A percentile compares a stretch with the other conserved stretches of the same genome.
Conservation (phyloP, 225 moss, liverwort and hornwort genomes). For the Pseudoscleropodium purum region DNA sequence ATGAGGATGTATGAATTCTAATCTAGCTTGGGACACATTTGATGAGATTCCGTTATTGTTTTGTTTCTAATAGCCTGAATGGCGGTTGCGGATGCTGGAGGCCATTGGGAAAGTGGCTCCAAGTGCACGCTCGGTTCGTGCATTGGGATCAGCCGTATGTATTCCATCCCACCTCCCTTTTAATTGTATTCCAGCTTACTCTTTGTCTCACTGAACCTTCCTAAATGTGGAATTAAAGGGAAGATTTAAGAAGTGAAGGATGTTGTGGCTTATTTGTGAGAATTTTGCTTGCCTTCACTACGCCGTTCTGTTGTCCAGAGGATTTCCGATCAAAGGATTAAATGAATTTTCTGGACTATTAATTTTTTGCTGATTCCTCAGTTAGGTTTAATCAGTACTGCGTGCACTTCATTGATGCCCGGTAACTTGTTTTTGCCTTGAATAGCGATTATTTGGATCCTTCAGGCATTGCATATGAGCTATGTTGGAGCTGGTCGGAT, state of each 20-base stretch:
- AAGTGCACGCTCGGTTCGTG: background rate
- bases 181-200: background rate
- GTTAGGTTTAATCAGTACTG: background rate
- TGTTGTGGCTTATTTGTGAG: background rate
- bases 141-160: conserved; percentile 34
- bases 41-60: background rate
- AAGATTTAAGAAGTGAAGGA: background rate
- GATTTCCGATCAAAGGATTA: background rate
- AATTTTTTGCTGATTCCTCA: background rate
- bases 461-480: conserved; percentile 76
- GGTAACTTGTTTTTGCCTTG: background rate
- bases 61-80: conserved; percentile 49
- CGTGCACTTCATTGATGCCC: background rate
- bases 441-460: background rate
- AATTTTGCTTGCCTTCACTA: background rate
- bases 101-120: conserved; percentile 53
- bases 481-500: conserved; percentile 74
- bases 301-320: background rate
- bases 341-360: background rate
- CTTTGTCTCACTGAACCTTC: background rate
- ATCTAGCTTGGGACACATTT: background rate
- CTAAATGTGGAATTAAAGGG: background rate
- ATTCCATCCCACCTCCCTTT: background rate
- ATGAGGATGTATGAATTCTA: background rate
- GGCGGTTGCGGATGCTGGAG: conserved; percentile 59